phyloP scores from a whole-genome alignment of 2,329 filamentous ascomycete species.

The Rutstroemia sp. region DNA sequence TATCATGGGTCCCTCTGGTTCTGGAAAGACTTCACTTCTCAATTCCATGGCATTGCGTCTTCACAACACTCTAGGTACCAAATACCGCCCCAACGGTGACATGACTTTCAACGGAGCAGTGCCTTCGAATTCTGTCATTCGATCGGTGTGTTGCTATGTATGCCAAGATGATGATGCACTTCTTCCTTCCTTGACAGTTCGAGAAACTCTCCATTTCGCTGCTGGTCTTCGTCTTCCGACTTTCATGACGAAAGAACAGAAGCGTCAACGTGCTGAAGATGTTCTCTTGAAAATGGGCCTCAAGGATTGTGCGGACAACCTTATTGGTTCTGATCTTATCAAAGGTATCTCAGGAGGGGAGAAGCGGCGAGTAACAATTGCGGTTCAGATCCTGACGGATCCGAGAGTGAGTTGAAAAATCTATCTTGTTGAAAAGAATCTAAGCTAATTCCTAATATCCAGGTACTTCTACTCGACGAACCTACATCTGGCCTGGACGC shows the following conservation, averaged over 20 bases:
- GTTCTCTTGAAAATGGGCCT: slow-evolving; percentile 68
- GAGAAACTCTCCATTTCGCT: slow-evolving; percentile 65
- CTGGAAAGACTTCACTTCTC: slow-evolving; percentile 67
- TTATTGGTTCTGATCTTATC: slow-evolving; percentile 63
- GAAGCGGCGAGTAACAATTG: slow-evolving; percentile 70
- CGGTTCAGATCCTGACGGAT: slow-evolving; percentile 69
- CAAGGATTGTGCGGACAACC: slow-evolving; percentile 69
- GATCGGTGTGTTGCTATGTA: slow-evolving; percentile 68
- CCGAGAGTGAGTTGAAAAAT: slow-evolving; percentile 66
- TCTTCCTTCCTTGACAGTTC: slow-evolving; percentile 65
- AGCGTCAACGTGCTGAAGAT: slow-evolving; percentile 60
- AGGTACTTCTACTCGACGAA: slow-evolving; percentile 64
- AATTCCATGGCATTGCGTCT: slow-evolving; percentile 66
- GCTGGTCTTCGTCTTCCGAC: slow-evolving; percentile 63
- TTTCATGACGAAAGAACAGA: slow-evolving; percentile 63
- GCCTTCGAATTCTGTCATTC: slow-evolving; percentile 61
- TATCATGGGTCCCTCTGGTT: slow-evolving; percentile 74
- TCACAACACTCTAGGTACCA: slow-evolving; percentile 52
- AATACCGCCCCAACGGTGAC: slow-evolving; percentile 53
- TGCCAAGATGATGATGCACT: slow-evolving; percentile 73
- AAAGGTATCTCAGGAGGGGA: slow-evolving; percentile 78
- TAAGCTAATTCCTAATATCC: background rate
- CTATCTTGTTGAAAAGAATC: slow-evolving; percentile 39
- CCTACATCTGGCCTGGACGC: slow-evolving; percentile 71
- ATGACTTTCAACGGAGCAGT: slow-evolving; percentile 64